Base-by-base conservation (phyloP, 2,329 filamentous ascomycete species). In the Colletotrichum caudatum region DNA sequence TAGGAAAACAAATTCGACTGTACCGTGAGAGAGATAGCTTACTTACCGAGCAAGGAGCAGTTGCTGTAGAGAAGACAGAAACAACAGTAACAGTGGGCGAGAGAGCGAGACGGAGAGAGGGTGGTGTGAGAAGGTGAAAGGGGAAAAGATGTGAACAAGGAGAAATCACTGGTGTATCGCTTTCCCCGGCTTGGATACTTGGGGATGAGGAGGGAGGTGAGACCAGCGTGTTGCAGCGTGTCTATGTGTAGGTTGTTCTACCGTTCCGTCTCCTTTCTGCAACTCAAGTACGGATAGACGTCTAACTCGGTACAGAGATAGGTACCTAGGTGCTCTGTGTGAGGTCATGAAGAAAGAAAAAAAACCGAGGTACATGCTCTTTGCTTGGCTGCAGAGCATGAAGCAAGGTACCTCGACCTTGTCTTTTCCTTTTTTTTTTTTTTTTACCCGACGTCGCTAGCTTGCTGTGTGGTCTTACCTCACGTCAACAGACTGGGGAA, bases 401-500 rank as follows among this genome's bases (percentile, higher is more conserved):
- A 35, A 29, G 18, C 48, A 51, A 51, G 53, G 53, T 69, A 69
- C 66, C 51, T 65, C 44, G n/a, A 20, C 20, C 46, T 26, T 64
- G n/a, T 65, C 9, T 5, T 16, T 37, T 18, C 14, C 64, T 41
- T 50, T 54, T 29, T 64, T 29, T 66, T 44, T 41, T 41, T n/a
- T 20, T 44, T 20, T 68, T 39, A 23, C 44, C 39, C 23, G 35
- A n/a, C 23, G 44, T 58, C 53, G 41, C 29, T 48, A 65, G 63
- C 51, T 54, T 64, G 65, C 50, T 61, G 39, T 58, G 56, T 63
- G 29, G 39, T 63, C 60, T 61, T 46, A 56, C 61, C 59, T 71
- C 59, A 72, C 59, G 64, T 72, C 66, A 56, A 69, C 66, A 60
- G 39, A 64, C 69, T 50, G 66, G 69, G 69, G 65, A 64, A 69